Conservation (phyloP, 345 rosid genomes). For the Hibiscus mutabilis region DNA sequence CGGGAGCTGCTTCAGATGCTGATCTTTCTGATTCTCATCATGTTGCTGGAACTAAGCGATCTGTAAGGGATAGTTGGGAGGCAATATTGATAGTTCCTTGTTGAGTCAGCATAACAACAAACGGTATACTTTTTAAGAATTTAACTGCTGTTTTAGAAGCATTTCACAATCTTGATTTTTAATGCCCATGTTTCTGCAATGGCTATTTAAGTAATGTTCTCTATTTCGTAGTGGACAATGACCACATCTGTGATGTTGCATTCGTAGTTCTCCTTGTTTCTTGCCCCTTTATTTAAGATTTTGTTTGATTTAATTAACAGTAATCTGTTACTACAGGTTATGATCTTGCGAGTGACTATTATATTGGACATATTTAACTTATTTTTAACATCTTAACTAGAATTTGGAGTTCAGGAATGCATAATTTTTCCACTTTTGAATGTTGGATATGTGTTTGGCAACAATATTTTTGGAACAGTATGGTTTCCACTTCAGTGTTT, state of each 20-base stretch:
- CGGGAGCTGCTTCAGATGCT: slow-evolving; percentile 32
- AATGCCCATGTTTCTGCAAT: background rate
- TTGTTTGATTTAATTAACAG: background rate
- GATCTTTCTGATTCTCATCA: slow-evolving; percentile 29
- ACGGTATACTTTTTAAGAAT: slow-evolving; percentile 35
- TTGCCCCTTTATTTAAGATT: background rate
- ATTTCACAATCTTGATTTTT: background rate
- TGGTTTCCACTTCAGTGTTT: background rate
- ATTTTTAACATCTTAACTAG: background rate
- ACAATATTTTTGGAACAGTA: background rate
- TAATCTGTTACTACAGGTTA: background rate
- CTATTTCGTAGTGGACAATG: background rate
- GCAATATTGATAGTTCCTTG: slow-evolving; percentile 34
- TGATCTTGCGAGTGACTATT: background rate
- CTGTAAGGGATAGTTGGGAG: slow-evolving; percentile 82
- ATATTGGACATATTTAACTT: background rate
- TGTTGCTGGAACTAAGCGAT: slow-evolving; percentile 58
- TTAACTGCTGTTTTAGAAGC: background rate
- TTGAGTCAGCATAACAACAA: slow-evolving; percentile 36
- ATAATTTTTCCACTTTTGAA: background rate
- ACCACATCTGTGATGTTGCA: background rate
- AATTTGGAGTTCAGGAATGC: background rate
- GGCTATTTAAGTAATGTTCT: background rate
- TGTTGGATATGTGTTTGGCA: background rate
- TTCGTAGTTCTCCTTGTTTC: background rate